Evolutionary conservation across 2,329 filamentous ascomycete species (phyloP), one percentile per base, ranked within the genome.

Genomic region (Penicillium sp.): DNA sequence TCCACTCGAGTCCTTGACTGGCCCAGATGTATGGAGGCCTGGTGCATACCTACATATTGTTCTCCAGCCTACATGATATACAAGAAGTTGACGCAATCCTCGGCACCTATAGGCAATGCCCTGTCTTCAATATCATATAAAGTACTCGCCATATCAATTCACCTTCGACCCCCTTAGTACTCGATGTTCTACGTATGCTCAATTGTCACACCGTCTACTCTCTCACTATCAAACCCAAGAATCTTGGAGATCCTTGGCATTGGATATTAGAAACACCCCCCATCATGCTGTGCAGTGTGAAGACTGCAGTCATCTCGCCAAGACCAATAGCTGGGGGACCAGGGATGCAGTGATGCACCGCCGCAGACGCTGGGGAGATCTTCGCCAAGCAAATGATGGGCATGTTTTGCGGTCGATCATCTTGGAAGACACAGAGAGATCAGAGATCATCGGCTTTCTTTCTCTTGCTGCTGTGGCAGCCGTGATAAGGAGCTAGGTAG

Each of bases 361-460:
- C 26, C 53, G 40, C 28, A n/a, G 53, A 44, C 38, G 28, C 53
- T 44, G 53, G 40, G 53, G 40, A 44, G 54, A 57, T 57, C 54
- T 19, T 15, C 42, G 54, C 54, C 54, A 57, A 57, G 54, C 54
- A 33, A 57, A 49, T 57, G 42, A 49, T 49, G 42, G 12, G 28
- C 54, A 37, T 37, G 47, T 38, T n/a, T 10, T 19, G 40, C 30
- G 19, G 42, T 35, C 54, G 54, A 57, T 57, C 54, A 49, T 49
- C 28, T 38, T 30, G 30, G n/a, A 4, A 12, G 30, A 33, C 9
- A 33, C 8, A 33, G 8, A 10, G 10, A 12, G 8, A 33, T 33
- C 30, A 37, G 50, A n/a, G 33, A 53, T 30, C 22, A 22, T 35
- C 26, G n/a, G n/a, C 12, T 33, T 7, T 12, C 45, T 24, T 6